Conservation (phyloP, 805 yeast species). For the Starmerella riodocensis region DNA sequence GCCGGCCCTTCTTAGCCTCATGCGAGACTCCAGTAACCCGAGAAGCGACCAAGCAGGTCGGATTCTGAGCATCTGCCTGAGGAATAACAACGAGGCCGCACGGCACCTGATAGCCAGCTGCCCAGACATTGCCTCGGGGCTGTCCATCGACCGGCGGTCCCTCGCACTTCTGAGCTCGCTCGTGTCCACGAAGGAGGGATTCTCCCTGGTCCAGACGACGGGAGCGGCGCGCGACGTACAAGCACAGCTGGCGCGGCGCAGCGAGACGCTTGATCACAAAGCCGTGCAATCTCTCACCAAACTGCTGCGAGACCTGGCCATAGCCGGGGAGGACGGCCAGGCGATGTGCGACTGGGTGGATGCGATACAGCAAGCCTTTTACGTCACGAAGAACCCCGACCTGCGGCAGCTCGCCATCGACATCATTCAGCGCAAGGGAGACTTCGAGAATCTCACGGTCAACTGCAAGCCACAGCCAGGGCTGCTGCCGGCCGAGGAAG, state of each 20-base stretch:
- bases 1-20: slow-evolving; percentile 16
- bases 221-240: slow-evolving; percentile 3
- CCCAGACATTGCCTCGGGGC: slow-evolving; percentile 3
- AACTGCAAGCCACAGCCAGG: slow-evolving; percentile 15
- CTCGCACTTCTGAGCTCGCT: slow-evolving; percentile 14
- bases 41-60: slow-evolving; percentile 40
- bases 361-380: slow-evolving; percentile 11
- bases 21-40: neutral
- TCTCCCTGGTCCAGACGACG: neutral
- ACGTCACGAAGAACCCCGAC: neutral
- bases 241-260: neutral
- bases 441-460: slow-evolving; percentile 10
- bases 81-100: slow-evolving; percentile 59
- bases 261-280: neutral
- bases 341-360: slow-evolving; percentile 16
- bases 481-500: slow-evolving; percentile 5
- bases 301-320: slow-evolving; percentile 11
- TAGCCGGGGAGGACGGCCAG: slow-evolving; percentile 10
- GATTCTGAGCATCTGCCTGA: slow-evolving; percentile 49
- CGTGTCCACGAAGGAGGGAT: slow-evolving; percentile 14
- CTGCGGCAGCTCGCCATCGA: slow-evolving; percentile 9
- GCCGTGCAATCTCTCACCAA: slow-evolving; percentile 5
- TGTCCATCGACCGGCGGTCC: slow-evolving; percentile 7
- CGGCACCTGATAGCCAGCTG: neutral
- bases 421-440: slow-evolving; percentile 11